Evolutionary conservation across 768 basidiomycete genomes (phyloP).

Genomic region (Hypsizygus marmoreus): DNA sequence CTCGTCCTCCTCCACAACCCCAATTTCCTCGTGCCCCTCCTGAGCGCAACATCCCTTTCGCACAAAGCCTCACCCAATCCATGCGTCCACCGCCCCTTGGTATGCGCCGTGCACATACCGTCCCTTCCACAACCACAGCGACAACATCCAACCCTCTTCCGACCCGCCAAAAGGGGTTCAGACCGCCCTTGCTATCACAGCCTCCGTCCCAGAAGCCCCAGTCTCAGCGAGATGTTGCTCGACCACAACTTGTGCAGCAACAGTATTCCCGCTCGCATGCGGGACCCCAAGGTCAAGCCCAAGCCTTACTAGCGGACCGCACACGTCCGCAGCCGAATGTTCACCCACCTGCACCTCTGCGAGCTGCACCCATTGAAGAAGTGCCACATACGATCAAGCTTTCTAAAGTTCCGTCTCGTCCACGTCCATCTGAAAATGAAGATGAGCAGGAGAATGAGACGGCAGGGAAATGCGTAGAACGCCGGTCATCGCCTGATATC

Average conservation of each 20-base stretch:
- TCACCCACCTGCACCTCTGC: too few relatives aligned
- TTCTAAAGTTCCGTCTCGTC: neutral
- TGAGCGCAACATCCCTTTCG: slow-evolving; percentile 8
- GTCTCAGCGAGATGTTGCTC: slow-evolving; percentile 6
- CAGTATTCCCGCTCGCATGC: too few relatives aligned
- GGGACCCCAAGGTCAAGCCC: neutral
- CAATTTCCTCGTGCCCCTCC: slow-evolving; percentile 7
- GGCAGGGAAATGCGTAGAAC: neutral
- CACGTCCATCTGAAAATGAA: neutral
- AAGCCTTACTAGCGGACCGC: too few relatives aligned
- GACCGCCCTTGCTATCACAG: slow-evolving; percentile 33
- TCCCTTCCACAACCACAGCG: slow-evolving; percentile 10
- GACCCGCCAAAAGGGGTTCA: slow-evolving; percentile 36
- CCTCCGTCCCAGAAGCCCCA: slow-evolving; percentile 17
- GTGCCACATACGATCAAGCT: too few relatives aligned
- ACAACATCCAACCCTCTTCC: slow-evolving; percentile 21
- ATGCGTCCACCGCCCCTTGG: slow-evolving; percentile 35
- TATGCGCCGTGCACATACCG: slow-evolving; percentile 38
- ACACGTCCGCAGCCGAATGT: too few relatives aligned
- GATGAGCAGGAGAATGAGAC: neutral
- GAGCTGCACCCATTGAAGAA: too few relatives aligned
- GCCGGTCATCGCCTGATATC: slow-evolving; percentile 2
- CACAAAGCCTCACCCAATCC: slow-evolving; percentile 17
- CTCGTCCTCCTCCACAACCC: slow-evolving; percentile 1
- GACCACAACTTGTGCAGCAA: neutral